Evolutionary conservation across 2,329 filamentous ascomycete species (phyloP), one percentile per base, ranked within the genome.

Genomic region (Bipolaris zeicola): DNA sequence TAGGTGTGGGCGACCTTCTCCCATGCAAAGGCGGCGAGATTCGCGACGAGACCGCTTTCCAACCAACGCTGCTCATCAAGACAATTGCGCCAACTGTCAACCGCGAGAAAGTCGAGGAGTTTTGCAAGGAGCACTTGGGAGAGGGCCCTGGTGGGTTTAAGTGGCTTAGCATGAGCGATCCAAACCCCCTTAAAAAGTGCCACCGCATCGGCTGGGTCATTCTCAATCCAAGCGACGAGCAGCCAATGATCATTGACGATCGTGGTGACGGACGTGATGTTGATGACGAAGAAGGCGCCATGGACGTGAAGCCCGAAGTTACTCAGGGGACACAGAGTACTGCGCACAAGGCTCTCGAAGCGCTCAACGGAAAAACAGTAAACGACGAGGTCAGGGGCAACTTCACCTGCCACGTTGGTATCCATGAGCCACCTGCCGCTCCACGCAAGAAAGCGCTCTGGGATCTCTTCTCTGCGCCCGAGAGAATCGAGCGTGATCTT

Each of bases 131-230:
- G 75, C 90, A 97, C 73, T 85, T 98, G 3, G 93, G 94, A 13
- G 93, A 97, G 69, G 89, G 88, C 44, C 89, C 95, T 62, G 93
- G 93, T 50, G 94, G 94, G 2, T 97, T 95, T 80, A 96, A 94
- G 73, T 98, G 94, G 88, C 82, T 99, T 5, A 98, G 94, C 33
- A 83, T 99, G 47, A 97, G 93, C 65, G 95, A 99, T 69, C 95
- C 95, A 0, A 99, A 99, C 71, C 95, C 95, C 1, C 89, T 92
- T 69, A 99, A 99, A 79, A 90, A 96, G 62, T 99, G 93, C 71
- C 95, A 99, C 73, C 89, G 95, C 20, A 98, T 99, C 76, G 95
- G 95, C 20, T 99, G 96, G 94, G 96, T 99, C 58, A 95, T 98
- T 84, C 83, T 99, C 8, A 90, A 98, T 69, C 89, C 92, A 14